These are phyloP conservation scores for Chlamydomonas sp. DNA, from an alignment of 139 green algal species.

Conservation along the genomic window DNA sequence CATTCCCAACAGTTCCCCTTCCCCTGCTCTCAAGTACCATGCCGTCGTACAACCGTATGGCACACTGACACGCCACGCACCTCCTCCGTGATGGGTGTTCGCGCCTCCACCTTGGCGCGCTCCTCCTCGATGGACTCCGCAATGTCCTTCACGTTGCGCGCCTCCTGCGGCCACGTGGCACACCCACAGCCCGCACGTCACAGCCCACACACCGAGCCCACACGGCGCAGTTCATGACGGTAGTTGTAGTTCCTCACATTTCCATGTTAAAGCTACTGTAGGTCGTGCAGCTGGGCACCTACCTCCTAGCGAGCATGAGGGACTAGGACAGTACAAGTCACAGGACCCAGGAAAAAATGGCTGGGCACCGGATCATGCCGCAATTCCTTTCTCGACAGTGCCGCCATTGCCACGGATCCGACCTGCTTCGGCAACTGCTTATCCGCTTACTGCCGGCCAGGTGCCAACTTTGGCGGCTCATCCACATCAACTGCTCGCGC, in stretches of 20 bases:
- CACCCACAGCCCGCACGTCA: background rate
- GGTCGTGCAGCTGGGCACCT: no score
- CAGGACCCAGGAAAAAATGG: no score
- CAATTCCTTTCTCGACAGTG: background rate
- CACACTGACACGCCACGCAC: conserved; percentile 25
- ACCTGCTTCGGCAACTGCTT: no score
- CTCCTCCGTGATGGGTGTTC: conserved; percentile 89
- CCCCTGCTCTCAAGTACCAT: background rate
- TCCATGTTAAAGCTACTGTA: no score
- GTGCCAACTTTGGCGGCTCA: no score
- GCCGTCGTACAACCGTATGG: background rate
- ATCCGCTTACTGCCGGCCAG: no score
- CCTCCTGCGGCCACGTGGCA: background rate
- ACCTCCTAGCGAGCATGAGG: no score
- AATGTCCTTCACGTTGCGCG: conserved; percentile 70
- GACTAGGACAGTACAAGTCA: no score
- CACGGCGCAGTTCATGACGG: no score
- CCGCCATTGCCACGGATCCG: no score
- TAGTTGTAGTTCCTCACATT: no score
- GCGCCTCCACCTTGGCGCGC: conserved; percentile 82
- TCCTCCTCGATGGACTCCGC: conserved; percentile 94
- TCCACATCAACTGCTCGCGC: no score
- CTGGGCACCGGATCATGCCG: background rate
- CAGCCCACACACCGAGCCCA: background rate
- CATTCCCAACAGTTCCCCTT: background rate